Conservation (phyloP, 257 asterid species). For the Jasminum sambac region DNA sequence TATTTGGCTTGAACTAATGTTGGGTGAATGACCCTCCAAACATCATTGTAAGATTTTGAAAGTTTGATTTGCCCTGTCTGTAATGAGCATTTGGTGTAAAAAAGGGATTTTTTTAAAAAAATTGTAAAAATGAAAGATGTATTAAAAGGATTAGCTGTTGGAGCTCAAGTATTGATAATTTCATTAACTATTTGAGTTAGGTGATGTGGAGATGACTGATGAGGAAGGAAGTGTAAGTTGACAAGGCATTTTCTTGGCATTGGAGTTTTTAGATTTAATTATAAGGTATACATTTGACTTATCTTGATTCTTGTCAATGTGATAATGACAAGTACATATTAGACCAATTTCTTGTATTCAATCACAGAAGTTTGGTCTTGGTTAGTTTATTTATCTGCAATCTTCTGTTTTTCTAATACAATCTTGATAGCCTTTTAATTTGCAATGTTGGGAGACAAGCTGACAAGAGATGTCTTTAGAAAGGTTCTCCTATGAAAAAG, state of each 20-base stretch:
- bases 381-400: conserved; percentile 9
- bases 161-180: conserved; percentile 42
- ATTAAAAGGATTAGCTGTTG: no score
- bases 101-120: no score
- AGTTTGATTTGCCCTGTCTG: no score
- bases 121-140: no score
- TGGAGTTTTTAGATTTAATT: conserved; percentile 26
- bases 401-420: background rate
- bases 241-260: conserved; percentile 8
- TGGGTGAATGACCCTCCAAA: no score
- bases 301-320: conserved; percentile 27
- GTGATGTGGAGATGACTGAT: background rate
- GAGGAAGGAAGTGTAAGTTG: background rate
- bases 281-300: conserved; percentile 7
- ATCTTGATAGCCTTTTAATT: background rate
- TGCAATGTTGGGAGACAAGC: background rate
- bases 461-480: conserved; percentile 3
- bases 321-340: conserved; percentile 18
- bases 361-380: conserved; percentile 26
- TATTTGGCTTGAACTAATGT: no score
- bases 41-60: no score
- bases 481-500: background rate
- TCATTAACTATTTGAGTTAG: background rate
- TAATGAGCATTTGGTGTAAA: no score
- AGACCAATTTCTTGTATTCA: conserved; percentile 28